Conservation (phyloP, 176 grass and related monocot genomes). For the Carex parvula region DNA sequence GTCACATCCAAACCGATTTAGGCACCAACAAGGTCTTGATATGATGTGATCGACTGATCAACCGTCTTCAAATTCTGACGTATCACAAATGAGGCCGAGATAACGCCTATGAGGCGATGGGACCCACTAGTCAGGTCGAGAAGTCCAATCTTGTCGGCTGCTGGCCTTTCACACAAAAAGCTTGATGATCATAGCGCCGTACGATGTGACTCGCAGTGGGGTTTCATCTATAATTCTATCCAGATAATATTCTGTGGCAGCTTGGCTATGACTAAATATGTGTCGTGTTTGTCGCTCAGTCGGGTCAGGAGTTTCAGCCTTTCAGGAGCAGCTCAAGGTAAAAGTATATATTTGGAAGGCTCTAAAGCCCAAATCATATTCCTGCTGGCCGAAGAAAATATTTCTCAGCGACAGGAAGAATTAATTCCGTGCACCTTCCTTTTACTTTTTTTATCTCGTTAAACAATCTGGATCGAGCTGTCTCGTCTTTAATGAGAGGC, state of each 20-base stretch:
- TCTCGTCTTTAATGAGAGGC: no score
- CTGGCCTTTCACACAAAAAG: neutral
- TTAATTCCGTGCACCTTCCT: no score
- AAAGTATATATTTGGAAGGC: no score
- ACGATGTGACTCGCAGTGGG: neutral
- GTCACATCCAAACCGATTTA: neutral
- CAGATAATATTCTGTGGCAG: neutral
- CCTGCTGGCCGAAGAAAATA: no score
- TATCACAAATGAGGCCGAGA: neutral
- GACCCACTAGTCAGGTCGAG: neutral
- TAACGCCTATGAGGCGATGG: neutral
- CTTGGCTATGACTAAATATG: neutral
- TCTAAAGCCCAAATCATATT: no score
- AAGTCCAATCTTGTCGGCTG: constrained; percentile 9
- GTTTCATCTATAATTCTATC: neutral
- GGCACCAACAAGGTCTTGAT: neutral
- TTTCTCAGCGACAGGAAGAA: no score
- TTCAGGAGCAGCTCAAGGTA: no score
- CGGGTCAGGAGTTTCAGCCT: no score
- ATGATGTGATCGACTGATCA: neutral
- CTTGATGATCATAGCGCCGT: neutral
- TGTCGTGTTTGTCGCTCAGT: no score
- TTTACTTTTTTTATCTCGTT: no score
- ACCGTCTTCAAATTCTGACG: neutral
- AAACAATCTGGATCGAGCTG: no score